These are phyloP conservation scores for Fusarium udum DNA, from an alignment of 2,329 filamentous ascomycete genomes.

Conservation along the genomic window DNA sequence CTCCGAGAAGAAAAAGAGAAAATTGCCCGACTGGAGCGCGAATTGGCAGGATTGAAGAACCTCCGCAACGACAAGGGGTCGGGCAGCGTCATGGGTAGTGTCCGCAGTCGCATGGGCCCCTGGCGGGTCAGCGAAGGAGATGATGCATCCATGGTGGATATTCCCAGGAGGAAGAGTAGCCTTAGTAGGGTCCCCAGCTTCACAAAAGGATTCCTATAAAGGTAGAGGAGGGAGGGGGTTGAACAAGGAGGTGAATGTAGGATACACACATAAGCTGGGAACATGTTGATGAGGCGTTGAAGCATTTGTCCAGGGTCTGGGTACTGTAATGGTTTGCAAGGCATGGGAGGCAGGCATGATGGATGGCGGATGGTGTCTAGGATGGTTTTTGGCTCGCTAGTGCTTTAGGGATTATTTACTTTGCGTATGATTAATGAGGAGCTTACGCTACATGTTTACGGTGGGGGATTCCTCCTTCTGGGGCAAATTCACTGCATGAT, in stretches of 20 bases:
- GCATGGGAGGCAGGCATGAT: constrained; percentile 15
- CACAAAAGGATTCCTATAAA: constrained; percentile 80
- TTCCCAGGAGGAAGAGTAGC: constrained; percentile 73
- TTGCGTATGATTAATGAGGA: constrained; percentile 37
- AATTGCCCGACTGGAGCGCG: constrained; percentile 81
- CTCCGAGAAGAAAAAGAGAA: constrained; percentile 89
- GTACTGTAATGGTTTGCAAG: constrained; percentile 21
- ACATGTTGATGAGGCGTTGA: constrained; percentile 38
- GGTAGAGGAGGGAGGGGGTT: background rate
- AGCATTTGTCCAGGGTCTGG: constrained; percentile 34
- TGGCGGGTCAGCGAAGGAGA: constrained; percentile 53
- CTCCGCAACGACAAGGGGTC: constrained; percentile 71
- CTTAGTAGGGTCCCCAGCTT: constrained; percentile 71
- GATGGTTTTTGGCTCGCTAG: constrained; percentile 22
- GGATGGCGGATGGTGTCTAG: constrained; percentile 21
- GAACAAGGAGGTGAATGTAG: constrained; percentile 11
- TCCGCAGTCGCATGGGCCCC: constrained; percentile 49
- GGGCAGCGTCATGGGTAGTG: constrained; percentile 58
- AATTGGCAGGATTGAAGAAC: constrained; percentile 86
- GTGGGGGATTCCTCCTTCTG: background rate
- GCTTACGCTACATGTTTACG: constrained; percentile 1
- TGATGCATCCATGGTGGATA: constrained; percentile 56
- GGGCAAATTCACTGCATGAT: background rate
- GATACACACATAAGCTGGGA: constrained; percentile 25
- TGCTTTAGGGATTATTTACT: constrained; percentile 32